Percentiles rank a stretch among this genome's conserved stretches.
These are phyloP conservation scores for Pseudogymnoascus sp. DNA, from an alignment of 2,329 filamentous ascomycete species.

Conservation along the genomic window DNA sequence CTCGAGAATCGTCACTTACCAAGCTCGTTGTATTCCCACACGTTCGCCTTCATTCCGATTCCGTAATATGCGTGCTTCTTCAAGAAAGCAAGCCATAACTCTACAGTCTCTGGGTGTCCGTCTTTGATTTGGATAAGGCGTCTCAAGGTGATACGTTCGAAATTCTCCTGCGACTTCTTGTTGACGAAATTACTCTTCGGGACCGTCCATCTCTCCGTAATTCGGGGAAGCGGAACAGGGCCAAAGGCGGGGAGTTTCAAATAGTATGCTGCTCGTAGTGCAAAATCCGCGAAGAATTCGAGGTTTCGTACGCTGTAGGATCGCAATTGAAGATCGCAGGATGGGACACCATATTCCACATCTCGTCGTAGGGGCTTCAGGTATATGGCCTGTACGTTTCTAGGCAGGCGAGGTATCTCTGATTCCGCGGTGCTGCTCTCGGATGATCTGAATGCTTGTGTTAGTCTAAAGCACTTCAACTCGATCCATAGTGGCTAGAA, in stretches of 20 bases:
- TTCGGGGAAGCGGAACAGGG: slow-evolving; percentile 76
- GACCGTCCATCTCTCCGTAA: slow-evolving; percentile 91
- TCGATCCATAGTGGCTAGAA: background rate
- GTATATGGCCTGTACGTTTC: slow-evolving; percentile 78
- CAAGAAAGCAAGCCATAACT: slow-evolving; percentile 87
- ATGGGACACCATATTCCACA: slow-evolving; percentile 68
- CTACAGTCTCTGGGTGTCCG: slow-evolving; percentile 79
- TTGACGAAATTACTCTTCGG: slow-evolving; percentile 83
- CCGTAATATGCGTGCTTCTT: slow-evolving; percentile 89
- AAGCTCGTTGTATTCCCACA: slow-evolving; percentile 77
- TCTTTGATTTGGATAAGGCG: slow-evolving; percentile 89
- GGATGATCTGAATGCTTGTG: background rate
- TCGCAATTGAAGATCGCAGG: slow-evolving; percentile 85
- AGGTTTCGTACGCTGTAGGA: slow-evolving; percentile 87
- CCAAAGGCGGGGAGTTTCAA: slow-evolving; percentile 79
- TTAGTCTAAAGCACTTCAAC: background rate
- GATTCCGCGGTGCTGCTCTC: slow-evolving; percentile 29
- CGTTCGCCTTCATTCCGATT: slow-evolving; percentile 98
- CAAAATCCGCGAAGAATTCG: slow-evolving; percentile 92
- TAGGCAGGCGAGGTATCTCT: slow-evolving; percentile 62
- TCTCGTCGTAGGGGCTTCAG: slow-evolving; percentile 73
- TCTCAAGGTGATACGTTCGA: slow-evolving; percentile 81
- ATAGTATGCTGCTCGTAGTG: slow-evolving; percentile 89
- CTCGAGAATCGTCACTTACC: slow-evolving; percentile 41
- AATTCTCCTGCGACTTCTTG: slow-evolving; percentile 98